Conservation (phyloP, 78 protist species). For the Mastigamoeba balamuthi region DNA sequence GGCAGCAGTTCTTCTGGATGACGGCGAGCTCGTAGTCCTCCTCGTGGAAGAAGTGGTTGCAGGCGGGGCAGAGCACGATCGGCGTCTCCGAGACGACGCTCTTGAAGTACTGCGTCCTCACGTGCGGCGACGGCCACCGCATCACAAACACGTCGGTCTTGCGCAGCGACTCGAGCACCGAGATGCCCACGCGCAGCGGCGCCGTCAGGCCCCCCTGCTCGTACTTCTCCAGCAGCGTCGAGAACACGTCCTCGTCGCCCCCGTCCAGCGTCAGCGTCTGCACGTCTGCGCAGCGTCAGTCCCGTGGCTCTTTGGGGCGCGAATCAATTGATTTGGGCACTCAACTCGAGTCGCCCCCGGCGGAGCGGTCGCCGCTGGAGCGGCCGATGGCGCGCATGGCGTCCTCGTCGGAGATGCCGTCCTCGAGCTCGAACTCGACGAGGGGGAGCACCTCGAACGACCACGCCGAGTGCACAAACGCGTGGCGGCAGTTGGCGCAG, state of each 20-base stretch:
- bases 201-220: slow-evolving; percentile 1
- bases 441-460: slow-evolving; percentile 55
- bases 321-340: too few relatives aligned
- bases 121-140: neutral
- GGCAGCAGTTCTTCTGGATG: slow-evolving; percentile 11
- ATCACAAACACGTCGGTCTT: slow-evolving; percentile 17
- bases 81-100: slow-evolving; percentile 30
- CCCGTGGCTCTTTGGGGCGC: too few relatives aligned
- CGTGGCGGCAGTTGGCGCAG: slow-evolving; percentile 37
- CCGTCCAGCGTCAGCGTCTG: neutral
- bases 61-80: slow-evolving; percentile 10
- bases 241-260: neutral
- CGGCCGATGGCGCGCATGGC: too few relatives aligned
- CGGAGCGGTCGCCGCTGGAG: too few relatives aligned
- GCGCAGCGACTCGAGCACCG: neutral
- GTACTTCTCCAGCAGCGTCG: neutral
- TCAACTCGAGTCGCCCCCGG: too few relatives aligned
- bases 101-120: slow-evolving; percentile 8
- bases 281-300: too few relatives aligned
- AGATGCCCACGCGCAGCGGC: neutral
- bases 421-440: slow-evolving; percentile 21
- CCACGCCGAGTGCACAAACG: slow-evolving; percentile 22
- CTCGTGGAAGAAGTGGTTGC: slow-evolving; percentile 48
- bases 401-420: slow-evolving; percentile 9
- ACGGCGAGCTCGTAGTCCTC: slow-evolving; percentile 33